Base-by-base conservation (phyloP, 2,329 filamentous ascomycete genomes). In the Aspergillus viridinutans region DNA sequence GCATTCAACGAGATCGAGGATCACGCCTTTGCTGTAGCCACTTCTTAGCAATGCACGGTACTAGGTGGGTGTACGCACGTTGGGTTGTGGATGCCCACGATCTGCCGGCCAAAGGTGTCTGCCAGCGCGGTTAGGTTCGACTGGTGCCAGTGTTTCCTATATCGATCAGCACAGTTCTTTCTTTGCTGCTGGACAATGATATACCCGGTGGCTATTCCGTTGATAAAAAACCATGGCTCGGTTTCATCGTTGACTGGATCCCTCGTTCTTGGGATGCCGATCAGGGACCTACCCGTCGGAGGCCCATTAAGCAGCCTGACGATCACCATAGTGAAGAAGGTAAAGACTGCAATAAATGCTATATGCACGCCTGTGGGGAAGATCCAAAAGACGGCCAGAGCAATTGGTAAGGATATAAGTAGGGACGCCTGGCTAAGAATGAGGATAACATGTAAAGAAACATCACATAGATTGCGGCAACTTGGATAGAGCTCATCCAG, bases 51-150 rank as follows among this genome's bases (percentile, higher is more conserved):
- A n/a, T n/a, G 10, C 14, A 17, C 8, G 28, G 1, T 9, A 25
- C 23, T 3, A 12, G 23, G 23, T 7, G 20, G 28, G 2, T 9
- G 10, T 17, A 12, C 47, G 17, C 12, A 50, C 47, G 53, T 52
- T 45, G 53, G 49, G 17, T 55, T 55, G 12, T 52, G 49, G 49
- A 55, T 52, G 38, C 53, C 53, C n/a, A 55, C 48, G 21, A 55
- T 55, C 9, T 55, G 35, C n/a, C 53, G 20, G 20, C 40, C 35
- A 10, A 55, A 55, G 3, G 23, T 55, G 21, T 55, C 38, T 14
- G 53, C 53, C 9, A 55, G 49, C 7, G 29, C 14, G 25, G 23
- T 38, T 6, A 55, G 49, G 29, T 55, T 55, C 40, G 49, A 47
- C 32, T 50, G 48, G 23, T 50, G 45, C 53, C 53, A 55, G 48